Conservation (phyloP, 176 grass and related monocot genomes). For the Carex pumila region DNA sequence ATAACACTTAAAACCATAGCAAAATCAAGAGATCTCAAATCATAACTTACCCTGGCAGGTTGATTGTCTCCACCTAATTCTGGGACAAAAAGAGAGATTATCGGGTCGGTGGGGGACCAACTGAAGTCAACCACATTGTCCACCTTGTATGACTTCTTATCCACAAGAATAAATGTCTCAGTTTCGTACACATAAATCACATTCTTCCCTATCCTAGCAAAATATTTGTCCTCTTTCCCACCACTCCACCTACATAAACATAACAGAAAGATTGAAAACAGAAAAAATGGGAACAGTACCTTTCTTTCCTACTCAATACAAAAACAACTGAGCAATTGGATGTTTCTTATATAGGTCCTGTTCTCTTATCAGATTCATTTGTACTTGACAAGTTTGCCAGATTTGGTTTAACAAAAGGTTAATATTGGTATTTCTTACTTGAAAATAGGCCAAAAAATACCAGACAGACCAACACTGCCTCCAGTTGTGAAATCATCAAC, state of each 20-base stretch:
- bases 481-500: constrained; percentile 69
- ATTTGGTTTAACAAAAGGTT: not conserved
- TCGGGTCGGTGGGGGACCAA: constrained; percentile 85
- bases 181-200: constrained; percentile 87
- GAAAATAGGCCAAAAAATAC: constrained; percentile 85
- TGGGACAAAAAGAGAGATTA: constrained; percentile 73
- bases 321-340: not conserved
- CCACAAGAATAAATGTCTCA: constrained; percentile 75
- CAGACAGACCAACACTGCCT: constrained; percentile 56
- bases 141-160: constrained; percentile 91
- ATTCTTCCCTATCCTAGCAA: constrained; percentile 93
- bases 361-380: not conserved
- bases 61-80: constrained; percentile 92
- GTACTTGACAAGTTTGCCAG: not conserved
- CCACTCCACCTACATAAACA: constrained; percentile 67
- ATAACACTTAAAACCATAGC: no score
- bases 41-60: constrained; percentile 68
- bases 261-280: constrained; percentile 26
- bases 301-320: not conserved
- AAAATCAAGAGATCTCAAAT: not conserved
- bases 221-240: constrained; percentile 92
- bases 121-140: constrained; percentile 84
- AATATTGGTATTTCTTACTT: constrained; percentile 33
- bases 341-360: not conserved
- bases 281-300: not conserved